phyloP scores from a whole-genome alignment of 805 yeast genomes.

The Pichia rugopelliculosa region DNA sequence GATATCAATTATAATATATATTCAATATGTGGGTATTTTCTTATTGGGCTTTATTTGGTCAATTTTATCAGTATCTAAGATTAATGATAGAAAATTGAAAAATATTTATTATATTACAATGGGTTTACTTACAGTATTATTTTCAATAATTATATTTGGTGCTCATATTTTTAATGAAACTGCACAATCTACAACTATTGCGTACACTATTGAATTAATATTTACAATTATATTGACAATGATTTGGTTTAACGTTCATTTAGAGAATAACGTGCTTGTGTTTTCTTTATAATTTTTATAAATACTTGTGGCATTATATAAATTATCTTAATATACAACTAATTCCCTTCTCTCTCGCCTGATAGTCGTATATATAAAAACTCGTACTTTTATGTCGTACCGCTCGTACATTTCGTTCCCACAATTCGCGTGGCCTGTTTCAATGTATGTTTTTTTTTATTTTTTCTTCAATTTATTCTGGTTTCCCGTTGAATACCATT shows the following conservation, averaged over 20 bases:
- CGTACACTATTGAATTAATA: slow-evolving; percentile 20
- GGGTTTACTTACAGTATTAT: neutral
- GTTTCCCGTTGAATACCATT: too few species aligned
- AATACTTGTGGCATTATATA: neutral
- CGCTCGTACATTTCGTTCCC: neutral
- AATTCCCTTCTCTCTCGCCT: neutral
- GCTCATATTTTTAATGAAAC: slow-evolving; percentile 12
- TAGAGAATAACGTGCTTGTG: slow-evolving; percentile 12
- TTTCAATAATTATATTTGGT: slow-evolving; percentile 14
- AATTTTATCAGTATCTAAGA: slow-evolving; percentile 15
- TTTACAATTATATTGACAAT: slow-evolving; percentile 17
- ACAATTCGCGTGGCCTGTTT: neutral
- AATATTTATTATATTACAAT: slow-evolving; percentile 7
- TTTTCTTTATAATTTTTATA: neutral
- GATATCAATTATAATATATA: slow-evolving; percentile 18
- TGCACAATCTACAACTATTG: slow-evolving; percentile 17
- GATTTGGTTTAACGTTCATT: slow-evolving; percentile 23
- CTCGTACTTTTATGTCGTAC: too few species aligned
- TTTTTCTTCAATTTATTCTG: too few species aligned
- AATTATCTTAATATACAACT: too few species aligned
- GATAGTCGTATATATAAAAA: too few species aligned
- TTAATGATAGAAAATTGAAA: slow-evolving; percentile 15
- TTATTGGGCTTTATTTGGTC: slow-evolving; percentile 15
- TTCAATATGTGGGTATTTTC: slow-evolving; percentile 18
- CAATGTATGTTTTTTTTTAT: neutral